Conservation (phyloP, 2,329 filamentous ascomycete genomes). For the Ophiostoma quercus region DNA sequence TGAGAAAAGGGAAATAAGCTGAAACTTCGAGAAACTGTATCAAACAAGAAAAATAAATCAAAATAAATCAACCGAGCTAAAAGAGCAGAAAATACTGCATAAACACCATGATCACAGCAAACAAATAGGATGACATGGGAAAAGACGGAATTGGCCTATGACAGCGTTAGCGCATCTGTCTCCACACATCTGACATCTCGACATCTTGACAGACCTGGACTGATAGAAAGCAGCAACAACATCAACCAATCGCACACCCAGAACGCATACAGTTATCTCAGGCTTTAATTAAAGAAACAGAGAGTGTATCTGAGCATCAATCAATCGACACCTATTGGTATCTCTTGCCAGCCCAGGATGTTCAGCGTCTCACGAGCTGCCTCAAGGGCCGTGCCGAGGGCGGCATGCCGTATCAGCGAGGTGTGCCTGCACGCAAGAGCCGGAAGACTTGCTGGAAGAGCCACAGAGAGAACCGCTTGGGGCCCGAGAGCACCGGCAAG, state of each 20-base stretch:
- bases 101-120: not conserved
- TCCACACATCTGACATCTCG: not conserved
- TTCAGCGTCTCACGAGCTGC: not conserved
- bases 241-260: not conserved
- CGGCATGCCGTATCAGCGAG: not conserved
- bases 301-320: too few relatives aligned
- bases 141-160: not conserved
- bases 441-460: not conserved
- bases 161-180: not conserved
- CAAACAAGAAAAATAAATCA: too few relatives aligned
- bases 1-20: too few relatives aligned
- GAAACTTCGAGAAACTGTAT: too few relatives aligned
- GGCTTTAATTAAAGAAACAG: not conserved
- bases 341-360: not conserved
- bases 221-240: not conserved
- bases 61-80: too few relatives aligned
- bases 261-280: not conserved
- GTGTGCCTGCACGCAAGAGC: not conserved
- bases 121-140: not conserved
- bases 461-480: not conserved
- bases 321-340: not conserved
- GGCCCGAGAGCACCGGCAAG: not conserved
- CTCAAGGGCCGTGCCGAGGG: not conserved
- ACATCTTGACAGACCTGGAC: not conserved
- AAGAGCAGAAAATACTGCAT: not conserved